These are phyloP conservation scores for Yamadazyma scolyti DNA, from an alignment of 805 yeast species.

Conservation along the genomic window DNA sequence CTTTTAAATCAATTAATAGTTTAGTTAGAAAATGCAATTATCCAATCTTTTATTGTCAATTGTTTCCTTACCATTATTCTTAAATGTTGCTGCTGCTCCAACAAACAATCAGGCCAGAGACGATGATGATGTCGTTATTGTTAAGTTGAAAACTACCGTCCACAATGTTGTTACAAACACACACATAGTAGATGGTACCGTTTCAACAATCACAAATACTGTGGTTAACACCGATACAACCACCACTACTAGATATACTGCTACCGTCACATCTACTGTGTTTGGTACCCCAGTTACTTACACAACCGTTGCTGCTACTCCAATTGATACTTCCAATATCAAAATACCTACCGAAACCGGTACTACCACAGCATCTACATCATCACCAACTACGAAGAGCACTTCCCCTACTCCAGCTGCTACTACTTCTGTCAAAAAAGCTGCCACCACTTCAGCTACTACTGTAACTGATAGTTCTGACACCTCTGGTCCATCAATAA, in stretches of 20 bases:
- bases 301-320: slow-evolving; percentile 32
- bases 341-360: slow-evolving; percentile 9
- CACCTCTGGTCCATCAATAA: slow-evolving; percentile 23
- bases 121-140: slow-evolving; percentile 25
- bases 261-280: slow-evolving; percentile 41
- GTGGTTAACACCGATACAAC: slow-evolving; percentile 27
- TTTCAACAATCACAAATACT: slow-evolving; percentile 25
- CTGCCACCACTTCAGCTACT: slow-evolving; percentile 10
- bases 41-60: slow-evolving; percentile 18
- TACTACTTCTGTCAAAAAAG: slow-evolving; percentile 5
- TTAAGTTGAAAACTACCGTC: slow-evolving; percentile 32
- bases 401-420: slow-evolving; percentile 5
- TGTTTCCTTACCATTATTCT: slow-evolving; percentile 16
- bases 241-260: slow-evolving; percentile 40
- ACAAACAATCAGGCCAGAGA: slow-evolving; percentile 11
- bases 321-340: slow-evolving; percentile 17
- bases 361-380: slow-evolving; percentile 5
- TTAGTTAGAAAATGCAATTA: slow-evolving; percentile 20
- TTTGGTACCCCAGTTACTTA: slow-evolving; percentile 34
- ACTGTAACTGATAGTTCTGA: slow-evolving; percentile 3
- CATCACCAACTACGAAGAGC: slow-evolving; percentile 7
- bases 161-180: slow-evolving; percentile 31
- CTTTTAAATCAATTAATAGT: slow-evolving; percentile 9
- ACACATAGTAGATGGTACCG: slow-evolving; percentile 27
- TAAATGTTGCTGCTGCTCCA: slow-evolving; percentile 18